Evolutionary conservation across 768 basidiomycete genomes (phyloP).

Genomic region (Amanita muscaria): DNA sequence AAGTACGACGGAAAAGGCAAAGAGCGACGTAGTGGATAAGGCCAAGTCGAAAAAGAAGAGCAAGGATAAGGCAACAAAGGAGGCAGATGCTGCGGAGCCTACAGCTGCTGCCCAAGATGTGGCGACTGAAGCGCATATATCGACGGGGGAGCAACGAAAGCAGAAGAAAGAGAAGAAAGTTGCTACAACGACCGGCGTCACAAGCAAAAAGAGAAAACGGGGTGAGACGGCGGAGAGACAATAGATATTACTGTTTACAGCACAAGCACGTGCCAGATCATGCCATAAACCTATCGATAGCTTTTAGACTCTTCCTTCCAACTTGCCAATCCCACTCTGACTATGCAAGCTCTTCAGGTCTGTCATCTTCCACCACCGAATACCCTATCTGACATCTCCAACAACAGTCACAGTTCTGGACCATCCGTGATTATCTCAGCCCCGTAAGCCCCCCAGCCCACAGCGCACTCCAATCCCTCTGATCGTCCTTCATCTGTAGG

Average conservation of each 20-base stretch:
- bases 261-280: background rate
- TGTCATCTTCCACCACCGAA: background rate
- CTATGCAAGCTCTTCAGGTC: slow-evolving; percentile 38
- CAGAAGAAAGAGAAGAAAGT: too few relatives aligned
- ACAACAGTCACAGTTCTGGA: slow-evolving; percentile 84
- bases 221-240: background rate
- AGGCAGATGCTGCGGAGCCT: slow-evolving; percentile 24
- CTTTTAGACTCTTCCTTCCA: background rate
- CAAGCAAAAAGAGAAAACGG: slow-evolving; percentile 12
- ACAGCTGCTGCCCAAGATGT: slow-evolving; percentile 20
- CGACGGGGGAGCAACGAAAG: slow-evolving; percentile 15
- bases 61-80: slow-evolving; percentile 14
- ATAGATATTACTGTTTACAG: too few relatives aligned
- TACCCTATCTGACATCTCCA: slow-evolving; percentile 4
- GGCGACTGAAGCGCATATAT: too few relatives aligned
- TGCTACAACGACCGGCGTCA: too few relatives aligned
- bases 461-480: slow-evolving; percentile 22
- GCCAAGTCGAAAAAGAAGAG: slow-evolving; percentile 26
- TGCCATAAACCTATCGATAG: slow-evolving; percentile 5
- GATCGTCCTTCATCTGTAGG: slow-evolving; percentile 41
- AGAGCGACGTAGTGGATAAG: slow-evolving; percentile 10
- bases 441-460: slow-evolving; percentile 45
- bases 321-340: slow-evolving; percentile 10
- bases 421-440: slow-evolving; percentile 88
- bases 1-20: background rate